These are phyloP conservation scores for Naganishia antarctica DNA, from an alignment of 768 basidiomycete genomes.

Conservation along the genomic window DNA sequence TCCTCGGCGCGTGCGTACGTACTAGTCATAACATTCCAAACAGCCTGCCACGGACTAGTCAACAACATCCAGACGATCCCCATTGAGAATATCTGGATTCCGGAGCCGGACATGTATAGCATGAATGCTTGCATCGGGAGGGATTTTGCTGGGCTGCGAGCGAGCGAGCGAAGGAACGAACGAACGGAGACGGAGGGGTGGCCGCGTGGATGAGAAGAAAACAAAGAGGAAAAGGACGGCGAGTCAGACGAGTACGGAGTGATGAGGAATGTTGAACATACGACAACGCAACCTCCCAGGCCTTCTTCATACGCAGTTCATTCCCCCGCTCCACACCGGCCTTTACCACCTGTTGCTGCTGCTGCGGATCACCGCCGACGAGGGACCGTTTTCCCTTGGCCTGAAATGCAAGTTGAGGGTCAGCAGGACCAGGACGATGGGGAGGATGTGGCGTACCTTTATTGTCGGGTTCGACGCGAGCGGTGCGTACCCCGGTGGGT, in stretches of 20 bases:
- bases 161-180: not conserved
- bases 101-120: conserved; percentile 96
- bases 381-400: not conserved
- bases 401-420: not conserved
- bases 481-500: conserved; percentile 37
- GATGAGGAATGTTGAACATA: no score
- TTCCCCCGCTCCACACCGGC: conserved; percentile 31
- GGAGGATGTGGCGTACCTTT: not conserved
- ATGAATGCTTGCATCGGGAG: conserved; percentile 97
- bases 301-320: conserved; percentile 42
- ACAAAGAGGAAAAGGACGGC: no score
- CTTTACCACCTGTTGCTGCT: conserved; percentile 1
- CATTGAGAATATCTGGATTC: conserved; percentile 94
- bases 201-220: not conserved
- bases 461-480: not conserved
- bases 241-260: no score
- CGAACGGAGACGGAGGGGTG: not conserved
- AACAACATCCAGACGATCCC: conserved; percentile 93
- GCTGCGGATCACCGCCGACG: not conserved
- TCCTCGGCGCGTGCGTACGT: conserved; percentile 38
- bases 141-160: conserved; percentile 66
- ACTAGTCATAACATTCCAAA: conserved; percentile 75
- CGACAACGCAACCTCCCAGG: conserved; percentile 47
- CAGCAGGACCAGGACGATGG: not conserved
- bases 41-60: conserved; percentile 75